Evolutionary conservation across 129 eudicot species (phyloP).

Genomic region (Chrysanthemum lavandulifolium): DNA sequence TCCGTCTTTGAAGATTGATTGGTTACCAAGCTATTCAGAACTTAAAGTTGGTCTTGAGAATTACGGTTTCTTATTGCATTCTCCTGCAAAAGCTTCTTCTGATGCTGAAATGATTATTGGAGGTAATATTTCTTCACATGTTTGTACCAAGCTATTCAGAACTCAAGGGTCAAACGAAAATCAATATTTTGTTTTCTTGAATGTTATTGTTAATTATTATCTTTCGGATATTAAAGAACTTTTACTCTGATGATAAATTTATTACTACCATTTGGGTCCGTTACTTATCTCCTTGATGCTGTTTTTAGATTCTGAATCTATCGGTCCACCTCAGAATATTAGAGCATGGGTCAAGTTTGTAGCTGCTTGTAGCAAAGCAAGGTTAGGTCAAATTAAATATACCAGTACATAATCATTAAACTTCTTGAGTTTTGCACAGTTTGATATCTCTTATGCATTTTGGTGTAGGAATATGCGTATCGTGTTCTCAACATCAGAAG

Average conservation of each 20-base stretch:
- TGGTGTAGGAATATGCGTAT: slow-evolving; percentile 48
- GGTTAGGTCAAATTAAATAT: slow-evolving; percentile 45
- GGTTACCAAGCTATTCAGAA: slow-evolving; percentile 71
- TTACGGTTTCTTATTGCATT: slow-evolving; percentile 54
- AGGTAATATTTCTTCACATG: slow-evolving; percentile 34
- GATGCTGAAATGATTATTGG: slow-evolving; percentile 36
- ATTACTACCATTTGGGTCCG: too few relatives aligned
- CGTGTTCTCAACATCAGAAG: slow-evolving; percentile 58
- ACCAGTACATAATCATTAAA: not conserved
- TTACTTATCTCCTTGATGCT: slow-evolving; percentile 11
- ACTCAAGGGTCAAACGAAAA: not conserved
- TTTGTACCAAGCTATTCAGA: too few relatives aligned
- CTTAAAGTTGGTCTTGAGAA: slow-evolving; percentile 57
- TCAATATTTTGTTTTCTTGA: not conserved
- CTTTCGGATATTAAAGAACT: not conserved
- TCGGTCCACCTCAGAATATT: slow-evolving; percentile 74
- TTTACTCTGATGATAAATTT: not conserved
- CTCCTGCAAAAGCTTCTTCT: slow-evolving; percentile 32
- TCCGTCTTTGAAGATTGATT: slow-evolving; percentile 44
- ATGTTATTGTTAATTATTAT: not conserved
- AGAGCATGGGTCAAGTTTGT: slow-evolving; percentile 75
- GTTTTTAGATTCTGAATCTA: slow-evolving; percentile 40
- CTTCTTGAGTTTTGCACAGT: slow-evolving; percentile 4
- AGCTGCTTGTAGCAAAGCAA: slow-evolving; percentile 53
- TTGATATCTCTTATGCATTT: slow-evolving; percentile 1